phyloP scores from a whole-genome alignment of 2,329 filamentous ascomycete genomes.

The Colletotrichum musae region DNA sequence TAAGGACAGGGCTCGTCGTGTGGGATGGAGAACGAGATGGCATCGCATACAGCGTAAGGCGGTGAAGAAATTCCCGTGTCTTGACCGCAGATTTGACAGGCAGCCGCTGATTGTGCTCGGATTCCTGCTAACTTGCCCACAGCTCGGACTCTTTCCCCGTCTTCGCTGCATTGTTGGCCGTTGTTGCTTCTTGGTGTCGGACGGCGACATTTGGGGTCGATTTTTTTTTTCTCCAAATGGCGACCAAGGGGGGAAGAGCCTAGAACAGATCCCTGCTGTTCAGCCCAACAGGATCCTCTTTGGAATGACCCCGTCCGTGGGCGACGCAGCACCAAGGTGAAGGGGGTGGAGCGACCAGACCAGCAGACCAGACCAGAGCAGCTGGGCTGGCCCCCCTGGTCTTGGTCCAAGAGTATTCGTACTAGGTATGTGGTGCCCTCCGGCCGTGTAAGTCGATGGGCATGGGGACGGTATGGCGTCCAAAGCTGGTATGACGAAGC shows the following conservation, averaged over 20 bases:
- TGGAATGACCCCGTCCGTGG: conserved; percentile 34
- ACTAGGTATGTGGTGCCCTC: not conserved
- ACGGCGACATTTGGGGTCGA: conserved; percentile 35
- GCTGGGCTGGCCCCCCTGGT: conserved; percentile 21
- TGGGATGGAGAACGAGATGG: conserved; percentile 31
- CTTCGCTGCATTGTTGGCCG: conserved; percentile 9
- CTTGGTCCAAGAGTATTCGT: conserved; percentile 5
- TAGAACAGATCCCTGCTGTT: conserved; percentile 40
- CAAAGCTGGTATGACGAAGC: conserved; percentile 26
- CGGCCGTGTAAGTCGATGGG: conserved; percentile 32
- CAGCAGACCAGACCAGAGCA: conserved; percentile 1
- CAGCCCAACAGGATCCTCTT: conserved; percentile 40
- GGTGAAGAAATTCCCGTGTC: conserved; percentile 14
- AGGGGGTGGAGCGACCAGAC: not conserved
- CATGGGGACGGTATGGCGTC: not conserved
- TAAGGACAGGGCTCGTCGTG: conserved; percentile 35
- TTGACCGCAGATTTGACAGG: conserved; percentile 18
- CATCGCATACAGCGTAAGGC: conserved; percentile 20
- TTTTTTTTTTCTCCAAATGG: conserved; percentile 27
- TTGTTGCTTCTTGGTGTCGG: conserved; percentile 16
- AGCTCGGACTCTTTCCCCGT: conserved; percentile 27
- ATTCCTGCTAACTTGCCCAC: not conserved
- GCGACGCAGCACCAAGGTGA: conserved; percentile 19
- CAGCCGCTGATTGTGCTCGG: conserved; percentile 7
- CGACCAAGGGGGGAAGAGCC: conserved; percentile 28